phyloP scores from a whole-genome alignment of 1,284 basidiomycete genomes.

The Austroboletus rostrupii region DNA sequence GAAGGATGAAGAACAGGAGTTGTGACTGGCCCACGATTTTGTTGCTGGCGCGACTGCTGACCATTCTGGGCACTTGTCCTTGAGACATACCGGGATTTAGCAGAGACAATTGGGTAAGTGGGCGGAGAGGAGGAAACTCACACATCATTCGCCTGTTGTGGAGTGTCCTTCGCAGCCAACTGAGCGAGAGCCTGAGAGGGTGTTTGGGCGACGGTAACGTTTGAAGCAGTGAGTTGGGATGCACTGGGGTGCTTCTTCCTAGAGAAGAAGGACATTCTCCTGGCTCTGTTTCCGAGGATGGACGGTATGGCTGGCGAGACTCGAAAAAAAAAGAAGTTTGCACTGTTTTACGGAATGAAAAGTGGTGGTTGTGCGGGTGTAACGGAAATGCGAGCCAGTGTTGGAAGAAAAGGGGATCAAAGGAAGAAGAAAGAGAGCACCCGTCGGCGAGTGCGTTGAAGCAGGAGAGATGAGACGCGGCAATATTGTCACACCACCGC shows the following conservation, averaged over 20 bases:
- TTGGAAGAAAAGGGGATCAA: slow-evolving; percentile 9
- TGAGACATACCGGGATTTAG: slow-evolving; percentile 1
- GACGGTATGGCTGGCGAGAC: slow-evolving; percentile 50
- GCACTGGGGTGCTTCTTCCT: slow-evolving; percentile 66
- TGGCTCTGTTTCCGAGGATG: slow-evolving; percentile 49
- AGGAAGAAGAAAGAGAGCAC: slow-evolving; percentile 8
- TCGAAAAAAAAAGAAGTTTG: slow-evolving; percentile 21
- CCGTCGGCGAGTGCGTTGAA: slow-evolving; percentile 13
- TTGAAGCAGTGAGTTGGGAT: slow-evolving; percentile 37
- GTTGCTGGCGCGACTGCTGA: slow-evolving; percentile 34
- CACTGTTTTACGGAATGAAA: slow-evolving; percentile 14
- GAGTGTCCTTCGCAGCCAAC: slow-evolving; percentile 35
- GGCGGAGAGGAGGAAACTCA: slow-evolving; percentile 31
- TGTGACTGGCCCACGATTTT: slow-evolving; percentile 24
- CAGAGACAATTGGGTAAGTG: slow-evolving; percentile 9
- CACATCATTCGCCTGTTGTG: slow-evolving; percentile 34
- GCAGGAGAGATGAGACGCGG: slow-evolving; percentile 17
- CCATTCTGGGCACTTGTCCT: slow-evolving; percentile 24
- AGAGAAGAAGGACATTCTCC: slow-evolving; percentile 87
- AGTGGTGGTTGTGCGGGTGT: slow-evolving; percentile 2
- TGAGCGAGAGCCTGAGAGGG: slow-evolving; percentile 64
- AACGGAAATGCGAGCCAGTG: slow-evolving; percentile 25
- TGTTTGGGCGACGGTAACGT: slow-evolving; percentile 54
- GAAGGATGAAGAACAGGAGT: slow-evolving; percentile 21
- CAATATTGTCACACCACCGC: slow-evolving; percentile 8